phyloP scores from a whole-genome alignment of 148 eudicot species.

The Chenopodium suecicum region DNA sequence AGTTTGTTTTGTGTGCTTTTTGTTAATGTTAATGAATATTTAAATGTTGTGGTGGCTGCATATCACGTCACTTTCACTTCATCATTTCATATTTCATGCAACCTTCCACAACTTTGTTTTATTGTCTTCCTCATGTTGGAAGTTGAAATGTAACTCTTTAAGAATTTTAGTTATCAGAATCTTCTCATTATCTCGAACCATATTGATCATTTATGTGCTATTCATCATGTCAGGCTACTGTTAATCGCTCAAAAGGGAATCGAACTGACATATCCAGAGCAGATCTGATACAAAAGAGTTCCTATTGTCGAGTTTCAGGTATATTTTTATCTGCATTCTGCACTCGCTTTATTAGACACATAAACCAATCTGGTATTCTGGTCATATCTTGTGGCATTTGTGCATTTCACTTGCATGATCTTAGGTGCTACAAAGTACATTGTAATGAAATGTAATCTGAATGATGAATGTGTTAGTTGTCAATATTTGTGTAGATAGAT shows the following conservation, averaged over 20 bases:
- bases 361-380: background rate
- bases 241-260: slow-evolving; percentile 88
- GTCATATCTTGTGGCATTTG: background rate
- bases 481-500: background rate
- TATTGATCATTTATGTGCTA: background rate
- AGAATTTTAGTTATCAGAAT: background rate
- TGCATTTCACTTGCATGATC: background rate
- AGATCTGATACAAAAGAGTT: slow-evolving; percentile 80
- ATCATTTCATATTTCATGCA: background rate
- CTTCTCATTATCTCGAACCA: background rate
- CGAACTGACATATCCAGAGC: slow-evolving; percentile 80
- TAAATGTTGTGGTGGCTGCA: background rate
- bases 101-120: background rate
- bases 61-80: background rate
- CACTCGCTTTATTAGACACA: background rate
- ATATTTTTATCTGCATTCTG: background rate
- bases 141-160: background rate
- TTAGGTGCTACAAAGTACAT: background rate
- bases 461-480: background rate
- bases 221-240: slow-evolving; percentile 57
- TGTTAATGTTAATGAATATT: background rate
- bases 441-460: background rate
- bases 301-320: slow-evolving; percentile 97
- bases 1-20: background rate
- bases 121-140: background rate